Base-by-base conservation (phyloP, 352 stramenopile species). In the Phytophthora ohioensis region DNA sequence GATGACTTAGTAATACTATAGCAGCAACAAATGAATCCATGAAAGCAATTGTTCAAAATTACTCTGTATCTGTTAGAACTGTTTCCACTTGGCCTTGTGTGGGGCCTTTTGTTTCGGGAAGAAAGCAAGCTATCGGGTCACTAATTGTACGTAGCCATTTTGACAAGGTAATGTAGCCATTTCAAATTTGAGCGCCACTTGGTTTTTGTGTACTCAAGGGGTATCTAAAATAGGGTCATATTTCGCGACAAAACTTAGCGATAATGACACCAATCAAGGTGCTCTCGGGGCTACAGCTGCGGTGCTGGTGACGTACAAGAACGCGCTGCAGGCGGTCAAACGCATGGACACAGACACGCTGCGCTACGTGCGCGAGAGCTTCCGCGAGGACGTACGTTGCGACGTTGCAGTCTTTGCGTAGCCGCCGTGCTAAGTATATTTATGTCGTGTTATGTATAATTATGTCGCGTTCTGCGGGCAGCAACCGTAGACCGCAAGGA, bases 241-340 rank as follows among this genome's bases (percentile, higher is more conserved):
- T 27, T 27, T 27, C 21, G 21, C 21, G 21, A 27, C 41, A 9
- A 12, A 42, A 46, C 5, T 27, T 45, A 27, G 21, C 21, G 21
- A 27, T 27, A 27, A 11, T 46, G 41, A 13, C 41, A 2, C 41
- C 15, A n/a, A 17, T 57, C 27, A 71, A 76, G n/a, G 53, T 75
- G 34, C 85, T 91, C 73, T 96, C 88, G 30, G 88, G 88, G 4
- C 75, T 96, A 56, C 88, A 96, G 69, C 76, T 84, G 60, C 87
- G 66, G 88, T 96, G 64, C 64, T 96, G 30, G 57, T 67, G 49
- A 78, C 94, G 27, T 94, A 92, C 69, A 86, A 84, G 69, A 83
- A 84, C 49, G 81, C 77, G 48, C 71, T 96, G 35, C 76, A 70
- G 10, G 75, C 80, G 4, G 88, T 85, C 6, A 78, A 77, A 39